Percentiles rank a stretch among this genome's conserved stretches.
phyloP scores from a whole-genome alignment of 345 rosid species.

The Eucalyptus guilfoylei region DNA sequence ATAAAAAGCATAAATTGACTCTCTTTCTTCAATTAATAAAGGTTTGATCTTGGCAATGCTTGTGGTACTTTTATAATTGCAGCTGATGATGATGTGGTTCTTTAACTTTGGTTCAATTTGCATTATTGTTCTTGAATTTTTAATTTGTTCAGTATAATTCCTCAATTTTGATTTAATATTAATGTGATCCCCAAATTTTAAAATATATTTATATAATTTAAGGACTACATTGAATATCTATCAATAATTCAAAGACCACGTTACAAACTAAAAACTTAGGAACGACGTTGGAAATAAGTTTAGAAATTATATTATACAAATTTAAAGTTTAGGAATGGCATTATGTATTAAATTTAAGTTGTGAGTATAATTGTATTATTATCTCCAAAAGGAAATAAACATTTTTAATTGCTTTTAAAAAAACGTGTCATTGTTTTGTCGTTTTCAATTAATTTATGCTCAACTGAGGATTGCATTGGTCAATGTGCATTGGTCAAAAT shows the following conservation, averaged over 20 bases:
- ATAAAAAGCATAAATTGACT: background rate
- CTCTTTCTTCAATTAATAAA: background rate
- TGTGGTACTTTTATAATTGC: background rate
- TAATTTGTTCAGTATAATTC: no score
- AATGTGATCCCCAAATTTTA: no score
- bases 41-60: background rate
- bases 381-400: background rate
- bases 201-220: no score
- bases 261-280: background rate
- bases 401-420: background rate
- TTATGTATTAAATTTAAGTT: background rate
- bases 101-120: background rate
- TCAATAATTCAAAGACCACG: no score
- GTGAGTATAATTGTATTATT: background rate
- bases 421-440: rapidly evolving
- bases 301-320: background rate
- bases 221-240: no score
- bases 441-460: background rate
- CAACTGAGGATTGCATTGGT: background rate
- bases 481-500: no score
- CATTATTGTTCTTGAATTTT: no score
- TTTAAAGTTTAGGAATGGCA: rapidly evolving
- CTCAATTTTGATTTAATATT: no score
- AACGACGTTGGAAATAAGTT: rapidly evolving
- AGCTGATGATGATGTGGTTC: background rate